phyloP scores from a whole-genome alignment of 768 basidiomycete species.

The Epithele typhae region DNA sequence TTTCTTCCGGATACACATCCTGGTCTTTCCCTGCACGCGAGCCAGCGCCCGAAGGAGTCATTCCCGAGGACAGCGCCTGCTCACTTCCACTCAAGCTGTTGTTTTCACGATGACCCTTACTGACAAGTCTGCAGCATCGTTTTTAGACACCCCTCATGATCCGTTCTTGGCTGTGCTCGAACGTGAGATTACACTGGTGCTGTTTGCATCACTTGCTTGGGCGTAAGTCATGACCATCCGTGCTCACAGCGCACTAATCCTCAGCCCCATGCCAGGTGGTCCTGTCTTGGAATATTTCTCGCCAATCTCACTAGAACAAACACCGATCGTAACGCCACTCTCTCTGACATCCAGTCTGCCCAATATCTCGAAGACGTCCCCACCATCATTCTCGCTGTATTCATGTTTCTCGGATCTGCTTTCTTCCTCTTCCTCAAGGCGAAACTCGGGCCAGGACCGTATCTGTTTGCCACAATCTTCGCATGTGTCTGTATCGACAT shows the following conservation, averaged over 20 bases:
- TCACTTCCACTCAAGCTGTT: too few species aligned
- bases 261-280: conserved; percentile 44
- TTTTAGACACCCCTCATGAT: conserved; percentile 64
- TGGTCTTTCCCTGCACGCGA: too few species aligned
- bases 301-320: conserved; percentile 52
- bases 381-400: conserved; percentile 53
- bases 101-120: neutral
- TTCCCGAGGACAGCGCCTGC: too few species aligned
- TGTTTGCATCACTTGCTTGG: conserved; percentile 49
- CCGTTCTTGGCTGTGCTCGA: conserved; percentile 68
- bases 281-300: conserved; percentile 58
- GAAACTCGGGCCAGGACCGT: conserved; percentile 59
- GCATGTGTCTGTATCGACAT: conserved; percentile 63
- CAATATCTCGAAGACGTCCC: conserved; percentile 57
- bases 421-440: conserved; percentile 59
- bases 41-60: too few species aligned
- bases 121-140: conserved; percentile 38
- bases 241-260: neutral
- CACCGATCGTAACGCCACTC: conserved; percentile 34
- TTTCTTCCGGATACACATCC: too few species aligned
- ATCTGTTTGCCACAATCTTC: conserved; percentile 50
- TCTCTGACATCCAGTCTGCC: conserved; percentile 41
- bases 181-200: conserved; percentile 52
- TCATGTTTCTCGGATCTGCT: conserved; percentile 56
- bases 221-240: conserved; percentile 40